Conservation (phyloP, 345 rosid genomes). For the Citrus trifoliata region DNA sequence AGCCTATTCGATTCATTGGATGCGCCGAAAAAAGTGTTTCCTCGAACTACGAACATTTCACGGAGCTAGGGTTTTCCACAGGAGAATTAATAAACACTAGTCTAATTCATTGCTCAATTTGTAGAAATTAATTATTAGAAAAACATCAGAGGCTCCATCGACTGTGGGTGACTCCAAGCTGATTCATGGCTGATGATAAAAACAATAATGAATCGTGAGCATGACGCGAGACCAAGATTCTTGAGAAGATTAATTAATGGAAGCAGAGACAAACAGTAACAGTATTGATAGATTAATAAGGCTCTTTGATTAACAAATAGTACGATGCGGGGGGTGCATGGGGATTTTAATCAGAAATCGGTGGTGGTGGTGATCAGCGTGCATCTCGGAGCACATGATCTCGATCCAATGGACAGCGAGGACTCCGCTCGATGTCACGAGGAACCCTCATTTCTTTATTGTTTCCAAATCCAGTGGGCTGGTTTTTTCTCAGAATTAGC, state of each 20-base stretch:
- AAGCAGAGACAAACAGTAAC: neutral
- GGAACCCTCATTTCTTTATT: constrained; percentile 23
- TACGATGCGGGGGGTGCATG: neutral
- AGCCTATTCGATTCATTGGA: constrained; percentile 3
- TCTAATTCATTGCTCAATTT: neutral
- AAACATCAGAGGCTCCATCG: neutral
- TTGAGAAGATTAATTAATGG: neutral
- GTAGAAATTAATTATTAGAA: neutral
- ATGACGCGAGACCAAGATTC: constrained; percentile 1
- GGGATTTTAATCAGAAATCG: neutral
- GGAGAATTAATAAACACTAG: neutral
- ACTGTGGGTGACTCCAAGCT: neutral
- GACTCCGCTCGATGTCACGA: constrained; percentile 32
- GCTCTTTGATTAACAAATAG: neutral
- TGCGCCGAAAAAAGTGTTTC: neutral
- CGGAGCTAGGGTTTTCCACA: neutral
- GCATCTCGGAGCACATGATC: constrained; percentile 52
- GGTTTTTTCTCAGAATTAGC: neutral
- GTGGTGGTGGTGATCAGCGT: constrained; percentile 30
- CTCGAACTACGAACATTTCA: neutral
- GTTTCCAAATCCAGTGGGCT: constrained; percentile 18
- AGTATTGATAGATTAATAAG: neutral
- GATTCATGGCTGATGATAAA: neutral
- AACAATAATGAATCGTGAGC: neutral
- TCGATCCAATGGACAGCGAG: constrained; percentile 42